Percentiles rank a stretch among this genome's conserved stretches.
These are phyloP conservation scores for Phoma herbarum DNA, from an alignment of 2,329 filamentous ascomycete genomes.

Conservation along the genomic window DNA sequence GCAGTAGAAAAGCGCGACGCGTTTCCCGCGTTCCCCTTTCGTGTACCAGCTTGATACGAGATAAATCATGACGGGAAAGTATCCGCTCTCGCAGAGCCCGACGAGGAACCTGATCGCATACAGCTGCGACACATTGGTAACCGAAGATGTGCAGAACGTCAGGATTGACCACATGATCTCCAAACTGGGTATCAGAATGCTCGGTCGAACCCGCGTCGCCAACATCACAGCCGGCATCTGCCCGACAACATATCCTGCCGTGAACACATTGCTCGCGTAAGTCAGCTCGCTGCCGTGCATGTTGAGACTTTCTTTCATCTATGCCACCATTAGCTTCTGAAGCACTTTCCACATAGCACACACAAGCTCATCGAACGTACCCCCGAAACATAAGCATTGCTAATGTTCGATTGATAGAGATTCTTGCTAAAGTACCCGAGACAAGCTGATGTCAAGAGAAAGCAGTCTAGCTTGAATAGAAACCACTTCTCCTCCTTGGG, in stretches of 20 bases:
- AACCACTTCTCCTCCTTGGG: slow-evolving; percentile 36
- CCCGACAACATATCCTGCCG: slow-evolving; percentile 41
- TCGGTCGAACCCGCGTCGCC: slow-evolving; percentile 35
- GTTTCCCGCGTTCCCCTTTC: slow-evolving; percentile 45
- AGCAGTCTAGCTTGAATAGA: slow-evolving; percentile 42
- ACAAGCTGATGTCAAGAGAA: slow-evolving; percentile 36
- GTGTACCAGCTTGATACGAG: slow-evolving; percentile 57
- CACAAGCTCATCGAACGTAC: slow-evolving; percentile 29
- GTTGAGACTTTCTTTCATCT: slow-evolving; percentile 43
- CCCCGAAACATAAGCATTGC: slow-evolving; percentile 44
- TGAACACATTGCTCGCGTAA: slow-evolving; percentile 41
- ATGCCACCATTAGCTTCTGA: not conserved
- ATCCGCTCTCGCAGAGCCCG: slow-evolving; percentile 37
- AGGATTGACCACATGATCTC: slow-evolving; percentile 42
- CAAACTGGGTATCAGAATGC: slow-evolving; percentile 42
- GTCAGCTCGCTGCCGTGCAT: slow-evolving; percentile 46
- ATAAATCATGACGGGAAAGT: slow-evolving; percentile 45
- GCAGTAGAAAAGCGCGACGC: slow-evolving; percentile 46
- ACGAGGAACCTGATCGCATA: slow-evolving; percentile 50
- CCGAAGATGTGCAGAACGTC: slow-evolving; percentile 32
- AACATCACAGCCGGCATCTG: slow-evolving; percentile 44
- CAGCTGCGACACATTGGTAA: slow-evolving; percentile 39
- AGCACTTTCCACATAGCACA: too few species aligned
- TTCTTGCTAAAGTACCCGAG: slow-evolving; percentile 43
- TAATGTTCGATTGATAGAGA: slow-evolving; percentile 39